Evolutionary conservation across 2,329 filamentous ascomycete species (phyloP), one percentile per base, ranked within the genome.

Genomic region (Paraconiothyrium brasiliense): DNA sequence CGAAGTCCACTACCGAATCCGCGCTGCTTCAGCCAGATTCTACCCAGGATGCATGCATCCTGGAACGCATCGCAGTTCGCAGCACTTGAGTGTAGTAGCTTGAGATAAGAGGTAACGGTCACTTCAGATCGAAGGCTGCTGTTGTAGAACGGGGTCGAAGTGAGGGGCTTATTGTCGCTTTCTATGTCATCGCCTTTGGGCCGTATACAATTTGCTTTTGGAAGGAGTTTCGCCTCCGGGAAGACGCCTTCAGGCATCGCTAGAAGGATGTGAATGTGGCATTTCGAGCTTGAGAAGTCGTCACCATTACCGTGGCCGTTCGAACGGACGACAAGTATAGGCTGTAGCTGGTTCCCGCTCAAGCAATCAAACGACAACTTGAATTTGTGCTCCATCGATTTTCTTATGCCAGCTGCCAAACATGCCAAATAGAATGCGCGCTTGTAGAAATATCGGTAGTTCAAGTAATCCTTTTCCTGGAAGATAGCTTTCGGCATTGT

Each of bases 381-480:
- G 67, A 90, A 84, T 0, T 82, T 80, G 16, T 85, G 77, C 4
- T 81, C 81, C 49, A 89, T 78, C 3, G 85, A 80, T 41, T 85
- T 82, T 66, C 88, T 87, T 56, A 98, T 82, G 4, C 86, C 88
- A 34, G 87, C 88, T 14, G 93, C 89, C 59, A 98, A 82, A 66
- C 91, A 92, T 37, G 94, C 92, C 54, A 98, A 82, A 74, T 96
- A 98, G 79, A 94, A 98, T 13, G 95, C 92, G 65, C 94, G 85
- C 73, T 97, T 96, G 81, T 97, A 94, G 75, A 97, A 97, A 80
- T 97, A 98, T 63, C 95, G 88, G 82, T 95, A 86, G 77, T 97
- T 93, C 54, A 94, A 85, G 76, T 94, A 97, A 79, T 99, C 95
- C 80, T 98, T 98, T 48, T 96, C 92, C 73, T 97, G 93, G 71